A percentile compares a stretch with the other conserved stretches of the same genome.
These are phyloP conservation scores for Solanum sparsipilum DNA, from an alignment of 257 asterid genomes.

Conservation along the genomic window DNA sequence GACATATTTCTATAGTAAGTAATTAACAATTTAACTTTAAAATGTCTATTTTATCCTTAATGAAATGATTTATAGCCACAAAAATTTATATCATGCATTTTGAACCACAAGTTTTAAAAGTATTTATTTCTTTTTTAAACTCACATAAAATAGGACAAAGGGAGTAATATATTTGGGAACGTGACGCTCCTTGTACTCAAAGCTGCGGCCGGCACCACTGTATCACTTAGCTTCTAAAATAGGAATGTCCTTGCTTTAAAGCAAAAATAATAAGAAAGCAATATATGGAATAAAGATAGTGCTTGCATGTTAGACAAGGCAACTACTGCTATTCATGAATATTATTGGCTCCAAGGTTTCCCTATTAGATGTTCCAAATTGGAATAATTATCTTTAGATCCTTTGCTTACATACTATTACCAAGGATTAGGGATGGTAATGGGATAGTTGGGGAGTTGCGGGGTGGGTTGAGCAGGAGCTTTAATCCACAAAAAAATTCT, in stretches of 20 bases:
- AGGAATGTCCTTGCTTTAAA: neutral
- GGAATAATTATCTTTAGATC: neutral
- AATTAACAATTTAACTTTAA: no score
- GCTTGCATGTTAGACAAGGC: neutral
- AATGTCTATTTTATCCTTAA: no score
- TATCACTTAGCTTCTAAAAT: neutral
- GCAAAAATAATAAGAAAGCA: neutral
- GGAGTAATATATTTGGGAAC: neutral
- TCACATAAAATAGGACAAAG: no score
- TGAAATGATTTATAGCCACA: no score
- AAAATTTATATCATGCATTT: neutral
- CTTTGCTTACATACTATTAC: neutral
- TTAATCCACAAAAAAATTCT: no score
- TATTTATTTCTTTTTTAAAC: no score
- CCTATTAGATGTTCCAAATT: neutral
- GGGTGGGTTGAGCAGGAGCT: neutral
- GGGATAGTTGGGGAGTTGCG: neutral
- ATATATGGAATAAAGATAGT: neutral
- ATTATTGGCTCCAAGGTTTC: neutral
- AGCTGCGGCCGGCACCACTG: neutral
- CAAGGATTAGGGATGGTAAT: neutral
- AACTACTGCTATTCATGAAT: neutral
- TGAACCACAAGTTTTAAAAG: no score
- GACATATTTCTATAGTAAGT: neutral
- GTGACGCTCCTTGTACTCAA: neutral